phyloP scores from a whole-genome alignment of 768 basidiomycete species.

The Pleurotus salmoneostramineus region DNA sequence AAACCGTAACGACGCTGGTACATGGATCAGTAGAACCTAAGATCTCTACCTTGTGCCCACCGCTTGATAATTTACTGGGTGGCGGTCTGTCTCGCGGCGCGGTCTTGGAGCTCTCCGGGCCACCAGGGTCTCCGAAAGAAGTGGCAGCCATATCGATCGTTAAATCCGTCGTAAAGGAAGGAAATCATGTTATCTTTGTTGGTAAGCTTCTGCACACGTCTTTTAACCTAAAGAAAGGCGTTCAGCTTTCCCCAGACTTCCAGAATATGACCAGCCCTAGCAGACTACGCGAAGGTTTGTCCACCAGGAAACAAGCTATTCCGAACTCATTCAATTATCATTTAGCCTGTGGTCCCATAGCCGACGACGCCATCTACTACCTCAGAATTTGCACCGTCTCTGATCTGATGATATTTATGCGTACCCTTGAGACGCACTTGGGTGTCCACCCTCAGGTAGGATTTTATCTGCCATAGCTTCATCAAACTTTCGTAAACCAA shows the following conservation, averaged over 20 bases:
- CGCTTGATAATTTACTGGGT: conserved; percentile 55
- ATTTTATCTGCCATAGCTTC: conserved; percentile 5
- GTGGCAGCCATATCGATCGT: conserved; percentile 47
- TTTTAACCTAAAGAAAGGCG: conserved; percentile 3
- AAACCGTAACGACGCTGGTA: conserved; percentile 47
- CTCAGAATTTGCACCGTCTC: conserved; percentile 40
- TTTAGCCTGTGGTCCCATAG: conserved; percentile 15
- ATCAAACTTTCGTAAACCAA: background rate
- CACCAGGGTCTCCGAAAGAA: conserved; percentile 70
- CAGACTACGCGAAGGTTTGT: conserved; percentile 18
- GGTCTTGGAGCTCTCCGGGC: conserved; percentile 72
- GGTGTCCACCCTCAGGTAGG: conserved; percentile 42
- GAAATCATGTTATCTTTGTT: conserved; percentile 56
- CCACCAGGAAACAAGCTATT: background rate
- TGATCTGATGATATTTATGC: conserved; percentile 56
- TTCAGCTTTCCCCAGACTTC: conserved; percentile 29
- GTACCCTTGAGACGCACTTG: conserved; percentile 46
- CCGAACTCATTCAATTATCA: conserved; percentile 14
- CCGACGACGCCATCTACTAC: conserved; percentile 29
- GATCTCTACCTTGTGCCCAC: conserved; percentile 39
- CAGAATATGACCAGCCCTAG: conserved; percentile 39
- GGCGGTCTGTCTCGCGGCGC: conserved; percentile 61
- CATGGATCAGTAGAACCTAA: conserved; percentile 17
- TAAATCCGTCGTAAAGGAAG: conserved; percentile 39
- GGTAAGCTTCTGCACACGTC: conserved; percentile 36